Evolutionary conservation across 2,329 filamentous ascomycete species (phyloP), one percentile per base, ranked within the genome.

Genomic region (Diplodia mutila): DNA sequence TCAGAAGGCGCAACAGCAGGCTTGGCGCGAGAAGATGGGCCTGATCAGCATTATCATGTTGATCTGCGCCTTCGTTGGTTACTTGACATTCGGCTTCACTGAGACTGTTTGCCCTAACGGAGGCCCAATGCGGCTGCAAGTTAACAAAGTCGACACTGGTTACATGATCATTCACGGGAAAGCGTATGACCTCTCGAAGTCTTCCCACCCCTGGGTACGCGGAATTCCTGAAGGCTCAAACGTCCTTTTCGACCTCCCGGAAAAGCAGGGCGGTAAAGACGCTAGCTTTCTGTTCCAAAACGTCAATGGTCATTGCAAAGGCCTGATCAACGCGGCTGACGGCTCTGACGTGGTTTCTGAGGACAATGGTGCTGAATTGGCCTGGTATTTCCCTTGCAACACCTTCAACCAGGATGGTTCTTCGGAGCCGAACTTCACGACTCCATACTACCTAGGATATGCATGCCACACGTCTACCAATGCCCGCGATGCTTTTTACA

Each of bases 241-340:
- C 74, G 89, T 99, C 27, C 83, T 99, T 16, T 98, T 89, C 75
- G 93, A 97, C 76, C 82, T 97, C n/a, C 86, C 90, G 0, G 87
- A 90, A 72, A 92, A 92, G 75, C 88, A 94, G 73, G 90, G 89
- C 66, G 95, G 94, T n/a, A 87, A 91, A 79, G 96, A 99, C 76
- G 94, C 92, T 68, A 98, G 94, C 76, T 99, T 99, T 77, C 82
- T 99, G 75, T 99, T 99, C 81, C 95, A 99, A 78, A 97, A 98
- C 72, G 95, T 99, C 78, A 99, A 99, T 73, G 96, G 95, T 57
- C 91, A 91, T 70, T 99, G 95, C 86, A 99, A 98, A 81, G 91
- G 86, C 11, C 80, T 98, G 67, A 97, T 99, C 76, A 97, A 88
- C 0, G 80, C 85, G 8, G 87, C 90, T 1, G 76, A 85, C 1